Evolutionary conservation across 805 yeast genomes (phyloP).

Genomic region (Candida insectalens): DNA sequence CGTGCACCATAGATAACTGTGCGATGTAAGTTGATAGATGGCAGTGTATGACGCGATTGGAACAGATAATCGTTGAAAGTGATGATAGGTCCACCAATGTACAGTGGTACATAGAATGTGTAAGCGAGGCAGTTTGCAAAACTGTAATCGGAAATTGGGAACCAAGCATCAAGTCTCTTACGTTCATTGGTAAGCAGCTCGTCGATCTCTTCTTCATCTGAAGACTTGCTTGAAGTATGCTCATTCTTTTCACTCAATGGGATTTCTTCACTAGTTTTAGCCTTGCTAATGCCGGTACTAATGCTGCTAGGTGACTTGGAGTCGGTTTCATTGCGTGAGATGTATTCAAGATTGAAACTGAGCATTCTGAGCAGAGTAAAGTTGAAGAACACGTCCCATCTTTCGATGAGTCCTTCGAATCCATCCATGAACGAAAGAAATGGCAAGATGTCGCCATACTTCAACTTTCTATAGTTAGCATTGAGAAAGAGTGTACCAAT

Average conservation of each 20-base stretch:
- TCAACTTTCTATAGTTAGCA: constrained; percentile 49
- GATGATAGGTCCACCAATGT: constrained; percentile 90
- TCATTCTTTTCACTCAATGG: constrained; percentile 1
- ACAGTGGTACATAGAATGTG: constrained; percentile 75
- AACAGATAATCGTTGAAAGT: constrained; percentile 86
- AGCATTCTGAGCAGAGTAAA: constrained; percentile 78
- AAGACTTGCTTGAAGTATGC: not conserved
- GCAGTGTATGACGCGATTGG: constrained; percentile 52
- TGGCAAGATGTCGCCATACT: constrained; percentile 33
- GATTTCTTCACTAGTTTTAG: constrained; percentile 9
- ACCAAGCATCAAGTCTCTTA: constrained; percentile 54
- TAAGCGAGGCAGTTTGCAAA: constrained; percentile 66
- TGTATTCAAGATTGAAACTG: constrained; percentile 73
- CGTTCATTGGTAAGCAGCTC: constrained; percentile 38
- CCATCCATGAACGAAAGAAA: constrained; percentile 48
- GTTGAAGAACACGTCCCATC: constrained; percentile 97
- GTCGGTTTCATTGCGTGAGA: constrained; percentile 28
- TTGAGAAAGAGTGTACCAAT: constrained; percentile 70
- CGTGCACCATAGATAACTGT: constrained; percentile 56
- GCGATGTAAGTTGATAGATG: constrained; percentile 48
- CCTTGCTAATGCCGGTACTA: constrained; percentile 3
- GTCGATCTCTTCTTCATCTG: constrained; percentile 4
- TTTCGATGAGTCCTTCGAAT: constrained; percentile 64
- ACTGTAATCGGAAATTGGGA: constrained; percentile 51
- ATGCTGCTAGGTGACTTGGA: constrained; percentile 5